A percentile compares a stretch with the other conserved stretches of the same genome.
Evolutionary conservation across 495 filamentous ascomycete species (phyloP).

Genomic region (Trichoderma virens): DNA sequence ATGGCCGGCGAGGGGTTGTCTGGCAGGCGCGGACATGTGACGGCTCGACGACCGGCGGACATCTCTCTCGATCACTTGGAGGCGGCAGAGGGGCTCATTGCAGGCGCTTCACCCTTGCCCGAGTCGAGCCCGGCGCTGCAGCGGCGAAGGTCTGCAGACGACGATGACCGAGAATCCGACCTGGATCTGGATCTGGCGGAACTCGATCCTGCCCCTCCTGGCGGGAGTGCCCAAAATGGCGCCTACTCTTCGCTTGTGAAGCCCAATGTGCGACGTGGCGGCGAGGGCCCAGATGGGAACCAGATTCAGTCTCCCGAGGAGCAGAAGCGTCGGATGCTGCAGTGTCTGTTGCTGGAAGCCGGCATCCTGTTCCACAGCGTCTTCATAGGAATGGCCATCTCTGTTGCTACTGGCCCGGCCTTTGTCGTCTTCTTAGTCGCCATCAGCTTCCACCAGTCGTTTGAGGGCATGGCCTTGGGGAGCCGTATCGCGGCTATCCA

Average conservation of each 20-base stretch:
- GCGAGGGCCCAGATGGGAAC: not conserved
- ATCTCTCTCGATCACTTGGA: slow-evolving; percentile 38
- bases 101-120: slow-evolving; percentile 40
- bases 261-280: not conserved
- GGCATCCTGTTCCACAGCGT: slow-evolving; percentile 83
- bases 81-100: slow-evolving; percentile 37
- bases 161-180: slow-evolving; percentile 33
- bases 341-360: slow-evolving; percentile 73
- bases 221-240: not conserved
- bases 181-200: slow-evolving; percentile 47
- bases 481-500: slow-evolving; percentile 62
- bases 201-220: slow-evolving; percentile 26
- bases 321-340: slow-evolving; percentile 58
- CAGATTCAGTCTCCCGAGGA: slow-evolving; percentile 28
- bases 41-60: slow-evolving; percentile 28
- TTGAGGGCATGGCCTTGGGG: slow-evolving; percentile 69
- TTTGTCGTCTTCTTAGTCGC: slow-evolving; percentile 76
- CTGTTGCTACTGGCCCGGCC: slow-evolving; percentile 68
- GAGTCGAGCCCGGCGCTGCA: slow-evolving; percentile 27
- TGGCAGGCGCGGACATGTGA: slow-evolving; percentile 14
- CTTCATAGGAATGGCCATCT: slow-evolving; percentile 85
- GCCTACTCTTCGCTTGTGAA: not conserved
- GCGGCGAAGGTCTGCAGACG: slow-evolving; percentile 11
- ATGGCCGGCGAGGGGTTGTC: slow-evolving; percentile 16
- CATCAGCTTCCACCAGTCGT: slow-evolving; percentile 73